Evolutionary conservation across 495 filamentous ascomycete genomes (phyloP).

Genomic region (Trichoderma asperelloides): DNA sequence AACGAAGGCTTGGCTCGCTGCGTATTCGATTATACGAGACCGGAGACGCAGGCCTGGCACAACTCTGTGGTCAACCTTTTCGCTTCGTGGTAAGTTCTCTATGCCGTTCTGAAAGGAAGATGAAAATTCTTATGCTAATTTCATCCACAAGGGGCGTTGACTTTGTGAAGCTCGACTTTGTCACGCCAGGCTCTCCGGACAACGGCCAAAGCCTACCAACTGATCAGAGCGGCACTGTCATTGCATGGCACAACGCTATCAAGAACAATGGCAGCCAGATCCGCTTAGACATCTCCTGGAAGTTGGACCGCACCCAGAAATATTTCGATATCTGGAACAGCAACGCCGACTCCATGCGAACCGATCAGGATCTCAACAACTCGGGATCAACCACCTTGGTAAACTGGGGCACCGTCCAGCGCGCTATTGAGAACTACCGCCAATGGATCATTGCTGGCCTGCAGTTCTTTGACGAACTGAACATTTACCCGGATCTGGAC

Average conservation of each 20-base stretch:
- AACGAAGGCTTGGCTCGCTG: constrained; percentile 18
- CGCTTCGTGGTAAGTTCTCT: constrained; percentile 13
- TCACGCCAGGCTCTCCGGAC: constrained; percentile 21
- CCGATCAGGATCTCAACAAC: constrained; percentile 23
- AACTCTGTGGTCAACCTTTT: constrained; percentile 22
- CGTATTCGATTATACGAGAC: constrained; percentile 20
- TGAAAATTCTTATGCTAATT: not conserved
- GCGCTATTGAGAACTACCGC: constrained; percentile 25
- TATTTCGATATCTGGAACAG: constrained; percentile 19
- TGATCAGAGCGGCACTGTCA: constrained; percentile 16
- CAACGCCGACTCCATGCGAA: constrained; percentile 22
- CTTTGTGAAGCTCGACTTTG: constrained; percentile 24
- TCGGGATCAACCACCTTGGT: constrained; percentile 13
- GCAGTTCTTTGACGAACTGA: constrained; percentile 16
- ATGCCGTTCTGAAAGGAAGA: not conserved
- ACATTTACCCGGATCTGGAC: constrained; percentile 24
- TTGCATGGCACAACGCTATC: constrained; percentile 18
- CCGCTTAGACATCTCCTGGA: constrained; percentile 24
- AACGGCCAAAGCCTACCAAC: constrained; percentile 9
- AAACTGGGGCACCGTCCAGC: constrained; percentile 19
- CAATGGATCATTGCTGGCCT: constrained; percentile 18
- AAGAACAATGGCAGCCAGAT: constrained; percentile 19
- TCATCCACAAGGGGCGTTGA: constrained; percentile 14
- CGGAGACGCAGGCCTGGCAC: constrained; percentile 21
- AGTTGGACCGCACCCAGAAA: constrained; percentile 19